Evolutionary conservation across 2,329 filamentous ascomycete genomes (phyloP), one percentile per base, ranked within the genome.

Genomic region (Diaporthe amygdali): DNA sequence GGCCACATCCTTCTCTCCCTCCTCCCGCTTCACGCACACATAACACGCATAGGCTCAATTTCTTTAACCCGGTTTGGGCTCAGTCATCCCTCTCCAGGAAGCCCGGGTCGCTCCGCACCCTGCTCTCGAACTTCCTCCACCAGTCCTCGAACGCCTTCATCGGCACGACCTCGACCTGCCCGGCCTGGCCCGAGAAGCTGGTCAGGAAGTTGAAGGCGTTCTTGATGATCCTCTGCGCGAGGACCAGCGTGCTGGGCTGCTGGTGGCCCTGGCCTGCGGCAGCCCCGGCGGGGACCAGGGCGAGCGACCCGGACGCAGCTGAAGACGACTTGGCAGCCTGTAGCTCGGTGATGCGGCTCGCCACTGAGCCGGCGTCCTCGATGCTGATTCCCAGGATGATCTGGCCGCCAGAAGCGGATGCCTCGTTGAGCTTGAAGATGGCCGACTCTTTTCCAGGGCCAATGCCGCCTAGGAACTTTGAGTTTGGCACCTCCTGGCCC

Each of bases 141-240:
- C 97, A 99, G 71, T 97, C 94, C 83, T 97, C 93, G 80, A 99
- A 99, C 6, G 93, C 94, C 83, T 94, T 96, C 74, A 99, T 83
- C n/a, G 96, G 95, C 30, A 99, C 94, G 15, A 97, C 93, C 80
- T 98, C 96, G 55, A 93, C 89, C 32, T 84, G 83, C 2, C 86
- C 87, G 2, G 86, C 85, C 70, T 88, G 87, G 46, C 90, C 90
- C 72, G 92, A 94, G 85, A 97, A 98, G 77, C 94, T 93, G 4
- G 96, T 91, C 70, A 99, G 85, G 80, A 97, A 98, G 82, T 99
- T 98, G 82, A 98, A 99, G 17, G 96, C 96, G 81, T 98, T 97
- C 77, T 94, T 93, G 77, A 99, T 98, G 76, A 99, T 98, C 74
- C 94, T 87, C 82, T 98, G 95, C 37, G 96, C 96, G 30, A 99